A percentile compares a stretch with the other conserved stretches of the same genome.
These are phyloP conservation scores for Rhododendron simsii DNA, from an alignment of 148 eudicot genomes.

Conservation along the genomic window DNA sequence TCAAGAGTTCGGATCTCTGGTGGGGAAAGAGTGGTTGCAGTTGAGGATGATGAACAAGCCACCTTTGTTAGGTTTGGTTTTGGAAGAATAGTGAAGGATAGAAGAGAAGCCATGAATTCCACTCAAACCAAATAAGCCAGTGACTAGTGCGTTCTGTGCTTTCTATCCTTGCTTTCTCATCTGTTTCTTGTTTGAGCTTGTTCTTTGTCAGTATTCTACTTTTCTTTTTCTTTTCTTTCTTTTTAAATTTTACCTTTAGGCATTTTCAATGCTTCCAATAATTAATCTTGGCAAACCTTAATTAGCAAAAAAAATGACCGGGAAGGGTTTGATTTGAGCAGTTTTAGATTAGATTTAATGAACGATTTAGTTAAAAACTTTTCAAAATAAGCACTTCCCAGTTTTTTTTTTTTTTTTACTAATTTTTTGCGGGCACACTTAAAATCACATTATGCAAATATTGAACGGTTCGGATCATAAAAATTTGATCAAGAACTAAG, in stretches of 20 bases:
- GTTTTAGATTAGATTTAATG: too few relatives aligned
- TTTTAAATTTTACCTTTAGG: not conserved
- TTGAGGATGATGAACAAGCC: slow-evolving; percentile 17
- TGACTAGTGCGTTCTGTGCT: not conserved
- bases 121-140: not conserved
- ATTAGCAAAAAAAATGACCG: too few relatives aligned
- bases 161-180: not conserved
- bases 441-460: too few relatives aligned
- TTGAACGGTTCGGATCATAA: too few relatives aligned
- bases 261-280: not conserved
- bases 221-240: not conserved
- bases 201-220: not conserved
- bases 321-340: not conserved
- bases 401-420: too few relatives aligned
- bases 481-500: too few relatives aligned
- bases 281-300: too few relatives aligned
- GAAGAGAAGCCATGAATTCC: slow-evolving; percentile 58
- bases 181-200: not conserved
- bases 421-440: too few relatives aligned
- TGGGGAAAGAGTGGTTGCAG: slow-evolving; percentile 21
- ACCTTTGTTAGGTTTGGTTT: slow-evolving; percentile 38
- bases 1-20: slow-evolving; percentile 51
- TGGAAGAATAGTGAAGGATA: slow-evolving; percentile 49
- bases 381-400: too few relatives aligned
- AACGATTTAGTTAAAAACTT: too few relatives aligned